phyloP scores from a whole-genome alignment of 2,329 filamentous ascomycete species.

The Sphaerulina vaccinii region DNA sequence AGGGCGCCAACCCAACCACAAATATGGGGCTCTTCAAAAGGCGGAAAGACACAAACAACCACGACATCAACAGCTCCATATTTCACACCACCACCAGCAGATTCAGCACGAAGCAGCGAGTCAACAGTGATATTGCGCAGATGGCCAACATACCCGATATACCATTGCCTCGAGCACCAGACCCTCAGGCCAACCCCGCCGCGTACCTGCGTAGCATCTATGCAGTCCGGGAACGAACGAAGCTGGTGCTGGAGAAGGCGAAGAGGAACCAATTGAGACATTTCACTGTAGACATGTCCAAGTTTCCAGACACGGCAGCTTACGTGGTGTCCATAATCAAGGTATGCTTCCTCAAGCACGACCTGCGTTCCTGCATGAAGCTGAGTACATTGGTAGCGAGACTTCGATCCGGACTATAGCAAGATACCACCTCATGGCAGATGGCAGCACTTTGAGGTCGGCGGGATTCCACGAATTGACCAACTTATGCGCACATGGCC shows the following conservation, averaged over 20 bases:
- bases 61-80: constrained; percentile 20
- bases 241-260: constrained; percentile 72
- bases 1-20: constrained; percentile 5
- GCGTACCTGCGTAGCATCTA: constrained; percentile 88
- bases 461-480: constrained; percentile 70
- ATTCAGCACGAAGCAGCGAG: constrained; percentile 27
- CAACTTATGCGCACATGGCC: constrained; percentile 70
- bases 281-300: constrained; percentile 83
- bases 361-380: neutral
- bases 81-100: constrained; percentile 27
- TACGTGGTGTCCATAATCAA: constrained; percentile 95
- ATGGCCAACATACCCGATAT: constrained; percentile 58
- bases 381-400: constrained; percentile 52
- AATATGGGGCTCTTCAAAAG: constrained; percentile 55
- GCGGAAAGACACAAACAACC: constrained; percentile 41
- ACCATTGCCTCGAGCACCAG: constrained; percentile 78
- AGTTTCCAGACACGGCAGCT: constrained; percentile 77
- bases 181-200: constrained; percentile 82
- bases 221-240: constrained; percentile 77
- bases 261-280: constrained; percentile 74
- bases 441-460: constrained; percentile 83
- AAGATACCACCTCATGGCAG: constrained; percentile 82
- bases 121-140: constrained; percentile 42
- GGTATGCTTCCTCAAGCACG: constrained; percentile 49
- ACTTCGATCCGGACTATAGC: constrained; percentile 66